phyloP scores from a whole-genome alignment of 2,329 filamentous ascomycete genomes.

The Ustulina deusta region DNA sequence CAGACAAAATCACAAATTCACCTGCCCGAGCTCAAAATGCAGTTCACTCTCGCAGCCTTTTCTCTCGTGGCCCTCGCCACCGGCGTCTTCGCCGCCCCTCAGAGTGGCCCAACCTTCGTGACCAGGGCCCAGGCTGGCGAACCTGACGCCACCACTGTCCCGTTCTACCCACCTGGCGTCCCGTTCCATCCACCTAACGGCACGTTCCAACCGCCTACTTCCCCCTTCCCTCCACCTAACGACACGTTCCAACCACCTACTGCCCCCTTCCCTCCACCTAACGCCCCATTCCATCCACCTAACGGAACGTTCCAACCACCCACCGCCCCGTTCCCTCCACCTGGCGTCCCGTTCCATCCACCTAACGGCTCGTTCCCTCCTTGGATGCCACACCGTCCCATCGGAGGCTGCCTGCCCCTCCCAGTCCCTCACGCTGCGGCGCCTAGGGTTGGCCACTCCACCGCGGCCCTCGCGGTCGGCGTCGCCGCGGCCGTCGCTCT shows the following conservation, averaged over 20 bases:
- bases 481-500: not conserved
- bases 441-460: not conserved
- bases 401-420: not conserved
- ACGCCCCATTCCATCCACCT: not conserved
- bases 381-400: not conserved
- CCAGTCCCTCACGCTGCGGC: not conserved
- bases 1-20: not conserved
- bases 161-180: not conserved
- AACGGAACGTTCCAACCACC: no score
- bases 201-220: not conserved
- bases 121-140: no score
- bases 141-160: no score
- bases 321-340: not conserved
- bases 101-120: no score
- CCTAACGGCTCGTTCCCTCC: not conserved
- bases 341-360: not conserved
- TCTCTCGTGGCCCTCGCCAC: slow-evolving; percentile 11
- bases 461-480: slow-evolving; percentile 8
- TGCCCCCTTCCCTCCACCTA: not conserved
- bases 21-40: slow-evolving; percentile 15
- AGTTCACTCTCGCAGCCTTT: slow-evolving; percentile 11
- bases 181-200: not conserved
- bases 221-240: not conserved
- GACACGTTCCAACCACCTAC: no score
- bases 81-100: not conserved